Conservation (phyloP, 768 basidiomycete genomes). For the Botryobasidium botryosum region DNA sequence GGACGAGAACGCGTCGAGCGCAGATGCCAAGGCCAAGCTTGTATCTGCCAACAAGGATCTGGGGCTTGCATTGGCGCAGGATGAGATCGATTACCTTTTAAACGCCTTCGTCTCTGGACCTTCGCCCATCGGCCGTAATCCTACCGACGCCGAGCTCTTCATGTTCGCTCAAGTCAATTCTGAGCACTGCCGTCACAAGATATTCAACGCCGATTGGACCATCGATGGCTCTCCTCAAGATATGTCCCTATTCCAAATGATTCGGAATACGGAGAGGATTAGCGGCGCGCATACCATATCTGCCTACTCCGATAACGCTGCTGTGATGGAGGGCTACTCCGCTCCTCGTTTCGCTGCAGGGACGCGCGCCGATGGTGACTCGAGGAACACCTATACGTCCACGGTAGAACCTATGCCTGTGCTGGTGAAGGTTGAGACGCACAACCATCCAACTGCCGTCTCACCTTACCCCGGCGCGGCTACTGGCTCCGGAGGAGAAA, state of each 20-base stretch:
- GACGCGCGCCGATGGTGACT: constrained; percentile 14
- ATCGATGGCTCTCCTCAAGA: constrained; percentile 53
- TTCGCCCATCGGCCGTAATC: constrained; percentile 56
- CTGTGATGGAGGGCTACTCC: constrained; percentile 66
- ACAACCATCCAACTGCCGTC: constrained; percentile 97
- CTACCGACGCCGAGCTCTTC: constrained; percentile 95
- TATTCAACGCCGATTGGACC: constrained; percentile 96
- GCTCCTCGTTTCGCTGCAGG: constrained; percentile 57
- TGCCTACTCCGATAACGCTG: constrained; percentile 96
- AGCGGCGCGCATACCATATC: constrained; percentile 69
- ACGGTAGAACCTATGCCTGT: constrained; percentile 63
- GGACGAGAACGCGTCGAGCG: constrained; percentile 12
- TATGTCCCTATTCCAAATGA: constrained; percentile 86
- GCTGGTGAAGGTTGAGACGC: constrained; percentile 95
- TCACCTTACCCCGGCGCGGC: constrained; percentile 98
- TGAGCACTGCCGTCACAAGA: constrained; percentile 99
- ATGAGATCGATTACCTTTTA: constrained; percentile 87
- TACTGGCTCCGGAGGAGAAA: constrained; percentile 96
- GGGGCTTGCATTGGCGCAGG: constrained; percentile 75
- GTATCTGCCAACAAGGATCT: constrained; percentile 62
- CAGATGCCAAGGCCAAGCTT: constrained; percentile 44
- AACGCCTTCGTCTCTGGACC: constrained; percentile 67
- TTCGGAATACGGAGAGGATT: constrained; percentile 75
- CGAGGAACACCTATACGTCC: constrained; percentile 33
- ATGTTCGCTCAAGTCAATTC: constrained; percentile 99